A percentile compares a stretch with the other conserved stretches of the same genome.
phyloP scores from a whole-genome alignment of 768 basidiomycete species.

The Hygrophorus russula region DNA sequence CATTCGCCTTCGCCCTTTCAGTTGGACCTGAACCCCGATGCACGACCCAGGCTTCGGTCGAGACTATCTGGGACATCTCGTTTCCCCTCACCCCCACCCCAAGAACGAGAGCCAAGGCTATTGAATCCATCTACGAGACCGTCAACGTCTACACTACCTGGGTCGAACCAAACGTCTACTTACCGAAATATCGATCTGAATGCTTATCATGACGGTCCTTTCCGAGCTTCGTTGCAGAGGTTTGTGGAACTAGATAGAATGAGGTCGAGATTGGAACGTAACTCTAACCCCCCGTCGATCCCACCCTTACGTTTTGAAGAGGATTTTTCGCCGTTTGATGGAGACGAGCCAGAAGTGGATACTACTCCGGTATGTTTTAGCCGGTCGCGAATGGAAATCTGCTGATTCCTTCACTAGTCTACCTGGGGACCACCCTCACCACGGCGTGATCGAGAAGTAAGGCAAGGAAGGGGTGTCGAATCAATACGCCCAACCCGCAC shows the following conservation, averaged over 20 bases:
- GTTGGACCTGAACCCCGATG: neutral
- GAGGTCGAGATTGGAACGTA: conserved; percentile 5
- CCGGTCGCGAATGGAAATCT: too few relatives aligned
- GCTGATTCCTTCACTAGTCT: too few relatives aligned
- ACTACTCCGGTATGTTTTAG: too few relatives aligned
- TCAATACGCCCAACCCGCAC: neutral
- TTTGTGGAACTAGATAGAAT: conserved; percentile 10
- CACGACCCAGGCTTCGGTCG: neutral
- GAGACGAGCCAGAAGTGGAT: neutral
- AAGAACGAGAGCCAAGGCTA: neutral
- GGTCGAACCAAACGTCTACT: neutral
- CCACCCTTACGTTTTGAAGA: conserved; percentile 5
- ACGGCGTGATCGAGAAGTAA: too few relatives aligned
- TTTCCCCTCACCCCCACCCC: neutral
- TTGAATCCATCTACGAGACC: neutral
- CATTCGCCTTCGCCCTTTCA: neutral
- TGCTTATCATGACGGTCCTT: conserved; percentile 33
- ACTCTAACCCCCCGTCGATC: conserved; percentile 6
- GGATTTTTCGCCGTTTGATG: neutral
- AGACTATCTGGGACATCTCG: neutral
- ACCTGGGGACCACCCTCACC: too few relatives aligned
- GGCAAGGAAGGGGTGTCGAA: too few relatives aligned
- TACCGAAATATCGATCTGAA: conserved; percentile 19
- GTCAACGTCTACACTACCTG: neutral
- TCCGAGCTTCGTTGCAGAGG: conserved; percentile 36